Evolutionary conservation across 2,329 filamentous ascomycete genomes (phyloP).

Genomic region (Atkinsonella hypoxylon): DNA sequence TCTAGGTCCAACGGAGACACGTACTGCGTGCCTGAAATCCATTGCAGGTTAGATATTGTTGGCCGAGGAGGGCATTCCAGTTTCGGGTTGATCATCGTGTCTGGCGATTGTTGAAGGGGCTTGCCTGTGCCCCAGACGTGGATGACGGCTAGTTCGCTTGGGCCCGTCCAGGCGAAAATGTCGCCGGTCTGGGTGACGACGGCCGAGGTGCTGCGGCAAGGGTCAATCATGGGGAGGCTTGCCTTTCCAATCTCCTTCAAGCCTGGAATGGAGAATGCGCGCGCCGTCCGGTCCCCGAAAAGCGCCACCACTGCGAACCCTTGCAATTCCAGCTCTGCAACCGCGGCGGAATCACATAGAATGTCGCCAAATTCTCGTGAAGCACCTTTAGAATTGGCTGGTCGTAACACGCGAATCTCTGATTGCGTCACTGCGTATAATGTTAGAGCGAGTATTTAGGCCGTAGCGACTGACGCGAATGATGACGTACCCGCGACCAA

Average conservation of each 20-base stretch:
- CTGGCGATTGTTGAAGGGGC: conserved; percentile 48
- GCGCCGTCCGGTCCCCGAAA: conserved; percentile 69
- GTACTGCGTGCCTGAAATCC: conserved; percentile 91
- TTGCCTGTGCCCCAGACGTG: conserved; percentile 72
- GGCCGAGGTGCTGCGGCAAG: conserved; percentile 56
- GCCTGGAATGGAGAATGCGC: conserved; percentile 76
- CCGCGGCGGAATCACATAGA: conserved; percentile 68
- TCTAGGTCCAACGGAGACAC: conserved; percentile 82
- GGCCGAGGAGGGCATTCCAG: conserved; percentile 66
- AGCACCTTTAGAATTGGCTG: conserved; percentile 76
- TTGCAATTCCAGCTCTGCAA: conserved; percentile 62
- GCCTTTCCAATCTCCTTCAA: conserved; percentile 71
- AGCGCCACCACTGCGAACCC: conserved; percentile 72
- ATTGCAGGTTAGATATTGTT: conserved; percentile 90
- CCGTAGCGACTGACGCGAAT: not conserved
- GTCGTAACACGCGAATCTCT: conserved; percentile 79
- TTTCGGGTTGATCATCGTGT: conserved; percentile 68
- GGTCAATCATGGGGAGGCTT: conserved; percentile 59
- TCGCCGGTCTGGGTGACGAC: conserved; percentile 68
- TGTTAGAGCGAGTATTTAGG: not conserved
- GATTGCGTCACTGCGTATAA: conserved; percentile 43
- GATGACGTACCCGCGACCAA: conserved; percentile 58
- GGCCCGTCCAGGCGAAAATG: conserved; percentile 78
- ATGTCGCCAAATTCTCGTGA: conserved; percentile 78
- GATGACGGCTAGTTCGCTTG: conserved; percentile 73